phyloP scores from a whole-genome alignment of 116 monocot genomes.

The Iris pallida region DNA sequence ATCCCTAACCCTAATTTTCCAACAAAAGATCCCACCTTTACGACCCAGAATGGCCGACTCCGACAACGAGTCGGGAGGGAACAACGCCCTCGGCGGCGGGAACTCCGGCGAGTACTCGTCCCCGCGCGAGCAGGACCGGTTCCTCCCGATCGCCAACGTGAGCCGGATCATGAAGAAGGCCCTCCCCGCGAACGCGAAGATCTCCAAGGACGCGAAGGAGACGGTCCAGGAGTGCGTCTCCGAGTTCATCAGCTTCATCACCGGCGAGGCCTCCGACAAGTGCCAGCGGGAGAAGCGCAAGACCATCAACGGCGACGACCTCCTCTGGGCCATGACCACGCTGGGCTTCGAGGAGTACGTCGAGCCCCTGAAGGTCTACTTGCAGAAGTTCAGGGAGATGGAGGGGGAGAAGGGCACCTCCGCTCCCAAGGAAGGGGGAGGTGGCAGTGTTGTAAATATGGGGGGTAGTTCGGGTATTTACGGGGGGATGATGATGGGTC shows the following conservation, averaged over 20 bases:
- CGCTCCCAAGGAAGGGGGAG: slow-evolving; percentile 2
- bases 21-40: not conserved
- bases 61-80: slow-evolving; percentile 52
- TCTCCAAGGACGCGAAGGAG: slow-evolving; percentile 52
- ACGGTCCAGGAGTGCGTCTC: slow-evolving; percentile 53
- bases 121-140: slow-evolving; percentile 38
- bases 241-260: slow-evolving; percentile 53
- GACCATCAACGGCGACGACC: slow-evolving; percentile 51
- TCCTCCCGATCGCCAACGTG: slow-evolving; percentile 50
- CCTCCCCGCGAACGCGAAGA: slow-evolving; percentile 46
- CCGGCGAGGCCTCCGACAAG: slow-evolving; percentile 53
- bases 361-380: slow-evolving; percentile 46
- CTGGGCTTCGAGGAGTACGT: slow-evolving; percentile 50
- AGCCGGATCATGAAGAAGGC: slow-evolving; percentile 53
- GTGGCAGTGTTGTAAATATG: not conserved
- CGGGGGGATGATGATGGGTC: slow-evolving; percentile 44
- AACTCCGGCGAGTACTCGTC: slow-evolving; percentile 27
- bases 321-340: slow-evolving; percentile 53
- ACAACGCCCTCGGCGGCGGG: slow-evolving; percentile 3
- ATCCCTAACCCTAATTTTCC: too few species aligned
- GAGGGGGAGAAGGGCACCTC: slow-evolving; percentile 18
- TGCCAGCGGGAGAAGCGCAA: slow-evolving; percentile 54
- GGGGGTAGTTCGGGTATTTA: slow-evolving; percentile 11
- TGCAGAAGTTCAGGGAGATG: slow-evolving; percentile 39
- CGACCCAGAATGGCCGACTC: slow-evolving; percentile 37